Conservation (phyloP, 805 yeast genomes). For the Candida bentonensis region DNA sequence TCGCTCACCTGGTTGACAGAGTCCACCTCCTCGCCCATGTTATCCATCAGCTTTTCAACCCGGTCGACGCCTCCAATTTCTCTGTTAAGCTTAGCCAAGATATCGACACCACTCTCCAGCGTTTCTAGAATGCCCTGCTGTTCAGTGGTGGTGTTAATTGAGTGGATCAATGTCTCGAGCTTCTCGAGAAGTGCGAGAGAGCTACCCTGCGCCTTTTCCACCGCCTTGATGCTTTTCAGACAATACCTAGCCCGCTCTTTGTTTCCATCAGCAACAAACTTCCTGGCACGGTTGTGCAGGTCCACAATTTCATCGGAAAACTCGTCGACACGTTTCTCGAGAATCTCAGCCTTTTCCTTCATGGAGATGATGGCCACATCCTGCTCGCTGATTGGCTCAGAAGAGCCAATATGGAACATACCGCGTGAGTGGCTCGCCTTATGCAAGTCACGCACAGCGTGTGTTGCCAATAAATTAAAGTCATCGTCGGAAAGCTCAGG, state of each 20-base stretch:
- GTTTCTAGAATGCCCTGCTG: neutral
- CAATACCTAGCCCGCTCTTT: neutral
- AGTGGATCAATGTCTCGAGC: neutral
- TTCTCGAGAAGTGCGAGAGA: neutral
- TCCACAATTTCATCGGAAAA: neutral
- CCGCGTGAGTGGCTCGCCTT: neutral
- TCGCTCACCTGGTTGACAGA: neutral
- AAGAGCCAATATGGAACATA: neutral
- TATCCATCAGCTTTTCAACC: conserved; percentile 50
- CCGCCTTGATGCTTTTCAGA: neutral
- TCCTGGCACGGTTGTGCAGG: neutral
- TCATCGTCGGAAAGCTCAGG: neutral
- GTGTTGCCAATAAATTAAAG: neutral
- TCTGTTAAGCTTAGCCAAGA: neutral
- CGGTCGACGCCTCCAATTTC: conserved; percentile 53
- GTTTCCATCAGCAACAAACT: neutral
- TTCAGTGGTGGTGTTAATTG: neutral
- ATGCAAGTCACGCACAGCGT: neutral
- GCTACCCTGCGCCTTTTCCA: neutral
- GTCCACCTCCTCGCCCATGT: neutral
- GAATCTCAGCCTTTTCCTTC: neutral
- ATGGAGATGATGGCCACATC: neutral
- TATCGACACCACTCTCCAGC: neutral
- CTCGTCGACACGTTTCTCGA: neutral
- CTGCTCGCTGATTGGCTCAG: neutral